phyloP scores from a whole-genome alignment of 2,329 filamentous ascomycete species.

The Macrophomina pseudophaseolina region DNA sequence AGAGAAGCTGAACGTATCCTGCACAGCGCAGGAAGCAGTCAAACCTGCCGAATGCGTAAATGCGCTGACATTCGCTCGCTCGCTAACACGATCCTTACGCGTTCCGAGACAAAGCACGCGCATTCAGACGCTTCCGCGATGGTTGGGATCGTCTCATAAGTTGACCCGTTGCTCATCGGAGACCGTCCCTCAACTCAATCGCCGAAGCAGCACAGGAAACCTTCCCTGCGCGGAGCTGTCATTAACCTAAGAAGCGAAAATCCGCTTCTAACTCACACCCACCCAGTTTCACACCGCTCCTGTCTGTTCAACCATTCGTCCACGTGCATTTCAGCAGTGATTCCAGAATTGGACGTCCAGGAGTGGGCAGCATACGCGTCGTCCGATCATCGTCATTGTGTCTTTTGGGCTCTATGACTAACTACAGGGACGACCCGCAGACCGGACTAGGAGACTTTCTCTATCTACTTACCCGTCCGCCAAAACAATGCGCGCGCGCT shows the following conservation, averaged over 20 bases:
- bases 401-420: conserved; percentile 10
- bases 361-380: not conserved
- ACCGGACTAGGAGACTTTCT: conserved; percentile 3
- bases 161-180: not conserved
- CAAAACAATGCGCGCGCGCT: conserved; percentile 9
- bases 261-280: not conserved
- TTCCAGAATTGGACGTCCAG: too few species aligned
- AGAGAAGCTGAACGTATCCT: not conserved
- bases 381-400: conserved; percentile 13
- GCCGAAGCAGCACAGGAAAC: not conserved
- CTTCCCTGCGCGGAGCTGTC: not conserved
- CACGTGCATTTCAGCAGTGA: too few species aligned
- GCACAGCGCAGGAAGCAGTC: not conserved
- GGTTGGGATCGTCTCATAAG: not conserved
- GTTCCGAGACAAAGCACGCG: not conserved
- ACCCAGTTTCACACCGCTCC: not conserved
- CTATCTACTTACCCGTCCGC: conserved; percentile 19
- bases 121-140: not conserved
- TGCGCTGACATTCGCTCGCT: not conserved
- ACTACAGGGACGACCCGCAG: conserved; percentile 9
- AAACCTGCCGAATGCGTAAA: not conserved
- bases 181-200: not conserved
- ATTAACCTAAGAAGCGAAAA: conserved; percentile 5
- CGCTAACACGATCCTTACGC: too few species aligned
- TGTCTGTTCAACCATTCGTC: too few species aligned